A percentile compares a stretch with the other conserved stretches of the same genome.
phyloP scores from a whole-genome alignment of 2,329 filamentous ascomycete genomes.

The Neoscytalidium dimidiatum region DNA sequence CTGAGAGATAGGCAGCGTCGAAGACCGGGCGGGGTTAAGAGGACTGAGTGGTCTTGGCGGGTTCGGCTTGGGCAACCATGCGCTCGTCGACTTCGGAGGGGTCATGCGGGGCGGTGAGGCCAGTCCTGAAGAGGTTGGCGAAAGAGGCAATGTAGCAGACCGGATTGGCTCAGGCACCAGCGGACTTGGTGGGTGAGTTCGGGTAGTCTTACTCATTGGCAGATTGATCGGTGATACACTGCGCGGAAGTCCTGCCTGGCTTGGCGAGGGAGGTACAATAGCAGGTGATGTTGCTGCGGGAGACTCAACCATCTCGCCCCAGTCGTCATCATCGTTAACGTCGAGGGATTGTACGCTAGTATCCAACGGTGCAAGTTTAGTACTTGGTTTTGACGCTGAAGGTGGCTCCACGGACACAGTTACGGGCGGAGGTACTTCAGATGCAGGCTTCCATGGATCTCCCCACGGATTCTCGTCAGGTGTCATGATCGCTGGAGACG shows the following conservation, averaged over 20 bases:
- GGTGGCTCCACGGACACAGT: conserved; percentile 5
- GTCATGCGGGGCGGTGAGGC: neutral
- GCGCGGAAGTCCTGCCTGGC: neutral
- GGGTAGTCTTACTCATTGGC: conserved; percentile 4
- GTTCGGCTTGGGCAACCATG: neutral
- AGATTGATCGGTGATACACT: conserved; percentile 2
- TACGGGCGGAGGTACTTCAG: neutral
- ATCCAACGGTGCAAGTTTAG: conserved; percentile 12
- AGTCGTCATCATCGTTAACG: conserved; percentile 36
- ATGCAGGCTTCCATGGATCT: conserved; percentile 12
- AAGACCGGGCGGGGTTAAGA: conserved; percentile 10
- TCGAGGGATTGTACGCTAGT: neutral
- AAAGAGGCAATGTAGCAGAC: neutral
- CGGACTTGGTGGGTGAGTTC: conserved; percentile 6
- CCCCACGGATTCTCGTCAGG: conserved; percentile 15
- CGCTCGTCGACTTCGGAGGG: neutral
- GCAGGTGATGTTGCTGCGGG: conserved; percentile 29
- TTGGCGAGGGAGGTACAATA: conserved; percentile 22
- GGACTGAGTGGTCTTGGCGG: neutral
- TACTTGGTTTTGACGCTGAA: conserved; percentile 2
- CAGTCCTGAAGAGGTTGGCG: neutral
- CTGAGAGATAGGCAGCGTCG: conserved; percentile 3
- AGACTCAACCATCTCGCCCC: conserved; percentile 43
- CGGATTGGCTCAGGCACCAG: conserved; percentile 5
- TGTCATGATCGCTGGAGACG: conserved; percentile 10